Base-by-base conservation (phyloP, 192 early-diverging fungal species). In the Coemansia sp. region DNA sequence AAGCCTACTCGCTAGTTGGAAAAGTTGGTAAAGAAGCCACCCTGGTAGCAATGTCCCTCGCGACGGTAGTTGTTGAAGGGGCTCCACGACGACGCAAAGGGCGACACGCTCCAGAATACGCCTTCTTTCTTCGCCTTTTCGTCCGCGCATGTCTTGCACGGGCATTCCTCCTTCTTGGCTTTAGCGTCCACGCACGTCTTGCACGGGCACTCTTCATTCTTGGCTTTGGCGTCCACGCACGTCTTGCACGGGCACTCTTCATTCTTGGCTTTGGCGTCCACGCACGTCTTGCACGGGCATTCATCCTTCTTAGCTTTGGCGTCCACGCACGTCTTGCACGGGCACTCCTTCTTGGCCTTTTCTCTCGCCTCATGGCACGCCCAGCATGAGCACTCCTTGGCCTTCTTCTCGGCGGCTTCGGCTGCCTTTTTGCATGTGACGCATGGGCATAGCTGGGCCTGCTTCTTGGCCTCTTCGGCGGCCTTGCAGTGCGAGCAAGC, bases 21-120 rank as follows among this genome's bases (percentile, higher is more conserved):
- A 70, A 82, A 82, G 70, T 82, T 82, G 31, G 65, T 69, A 45
- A 82, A 82, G 67, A 82, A 82, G 54, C 73, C 64, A 40, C 79
- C 70, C 25, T 31, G 64, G 67, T 82, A 82, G 74, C 79, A 82
- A 9, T 73, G 67, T 29, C 69, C 79, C 27, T 76, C 79, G 24
- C 79, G 79, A 41, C 74, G 73, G 67, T 82, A 82, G 70, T 82
- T 82, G 64, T 82, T 82, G 79, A 82, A 82, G 24, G 79, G 79
- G 57, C 79, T 82, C 79, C 79, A 82, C n/a, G 79, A 58, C 24
- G 79, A 82, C 10, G 73, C 79, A 70, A 82, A 82, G 37, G 79
- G 79, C 36, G 79, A 82, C 43, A 71, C 68, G 67, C 66, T 75
- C 59, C 70, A 66, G 24, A 62, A 62, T 22, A 76, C 66, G 15